phyloP scores from a whole-genome alignment of 495 filamentous ascomycete genomes.

The Lasiosphaeria miniovina region DNA sequence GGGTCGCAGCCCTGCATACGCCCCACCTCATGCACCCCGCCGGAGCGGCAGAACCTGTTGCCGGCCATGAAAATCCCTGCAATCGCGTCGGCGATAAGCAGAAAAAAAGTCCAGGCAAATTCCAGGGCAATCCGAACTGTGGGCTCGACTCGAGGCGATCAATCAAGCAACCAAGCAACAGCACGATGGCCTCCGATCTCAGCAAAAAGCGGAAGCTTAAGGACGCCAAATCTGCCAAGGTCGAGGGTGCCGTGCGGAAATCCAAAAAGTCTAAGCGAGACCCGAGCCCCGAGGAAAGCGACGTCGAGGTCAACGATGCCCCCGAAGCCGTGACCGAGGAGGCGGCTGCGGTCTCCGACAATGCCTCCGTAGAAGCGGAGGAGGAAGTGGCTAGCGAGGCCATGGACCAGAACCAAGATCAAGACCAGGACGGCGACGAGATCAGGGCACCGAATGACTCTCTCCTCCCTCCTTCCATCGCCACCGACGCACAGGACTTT shows the following conservation, averaged over 20 bases:
- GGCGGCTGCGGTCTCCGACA: not conserved
- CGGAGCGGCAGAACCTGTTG: slow-evolving; percentile 19
- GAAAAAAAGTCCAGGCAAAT: slow-evolving; percentile 8
- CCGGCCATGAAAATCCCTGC: slow-evolving; percentile 8
- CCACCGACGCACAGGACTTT: slow-evolving; percentile 52
- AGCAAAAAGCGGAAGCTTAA: slow-evolving; percentile 50
- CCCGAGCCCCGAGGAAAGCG: slow-evolving; percentile 20
- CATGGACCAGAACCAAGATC: slow-evolving; percentile 23
- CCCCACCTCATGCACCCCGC: slow-evolving; percentile 15
- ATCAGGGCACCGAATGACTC: slow-evolving; percentile 19
- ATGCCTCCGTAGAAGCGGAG: slow-evolving; percentile 5
- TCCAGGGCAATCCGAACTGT: not conserved
- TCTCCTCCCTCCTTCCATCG: slow-evolving; percentile 29
- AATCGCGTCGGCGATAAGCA: slow-evolving; percentile 2
- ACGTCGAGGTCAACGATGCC: slow-evolving; percentile 19
- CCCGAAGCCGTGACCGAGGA: slow-evolving; percentile 13
- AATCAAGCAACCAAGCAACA: slow-evolving; percentile 15
- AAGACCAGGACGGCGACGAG: slow-evolving; percentile 24
- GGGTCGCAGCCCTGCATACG: not conserved
- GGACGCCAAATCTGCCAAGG: slow-evolving; percentile 35
- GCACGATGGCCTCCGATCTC: slow-evolving; percentile 39
- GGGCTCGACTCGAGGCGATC: slow-evolving; percentile 2
- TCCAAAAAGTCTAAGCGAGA: slow-evolving; percentile 28
- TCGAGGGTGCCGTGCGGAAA: slow-evolving; percentile 24
- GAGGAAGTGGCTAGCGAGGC: slow-evolving; percentile 21